Conservation (phyloP, 768 basidiomycete genomes). For the Candolleomyces eurysporus region DNA sequence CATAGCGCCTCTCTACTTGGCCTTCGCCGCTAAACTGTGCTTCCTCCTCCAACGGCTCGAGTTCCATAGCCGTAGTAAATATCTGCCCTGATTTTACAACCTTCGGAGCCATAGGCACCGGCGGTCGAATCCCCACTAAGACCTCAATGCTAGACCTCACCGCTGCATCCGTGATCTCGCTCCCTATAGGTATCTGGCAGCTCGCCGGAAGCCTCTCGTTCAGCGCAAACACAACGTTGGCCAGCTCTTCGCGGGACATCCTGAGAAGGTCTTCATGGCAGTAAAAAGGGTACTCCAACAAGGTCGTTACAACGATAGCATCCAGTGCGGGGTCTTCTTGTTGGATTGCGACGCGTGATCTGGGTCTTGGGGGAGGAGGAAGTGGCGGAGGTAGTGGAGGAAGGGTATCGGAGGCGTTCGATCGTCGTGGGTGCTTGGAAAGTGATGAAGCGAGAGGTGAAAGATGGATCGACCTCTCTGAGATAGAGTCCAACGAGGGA, state of each 20-base stretch:
- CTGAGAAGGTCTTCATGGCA: constrained; percentile 71
- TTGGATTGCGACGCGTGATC: constrained; percentile 54
- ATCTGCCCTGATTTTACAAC: constrained; percentile 17
- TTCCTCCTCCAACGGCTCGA: constrained; percentile 2
- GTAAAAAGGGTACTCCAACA: constrained; percentile 61
- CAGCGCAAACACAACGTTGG: constrained; percentile 49
- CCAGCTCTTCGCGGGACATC: constrained; percentile 56
- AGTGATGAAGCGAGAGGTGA: neutral
- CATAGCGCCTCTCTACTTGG: neutral
- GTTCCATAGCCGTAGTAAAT: constrained; percentile 5
- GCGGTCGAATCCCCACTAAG: constrained; percentile 53
- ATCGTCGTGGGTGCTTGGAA: no score
- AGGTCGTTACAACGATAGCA: constrained; percentile 61
- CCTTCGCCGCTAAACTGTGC: neutral
- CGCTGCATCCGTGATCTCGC: constrained; percentile 27
- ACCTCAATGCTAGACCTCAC: constrained; percentile 59
- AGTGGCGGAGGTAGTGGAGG: neutral
- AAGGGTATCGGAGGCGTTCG: neutral
- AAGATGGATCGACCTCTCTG: no score
- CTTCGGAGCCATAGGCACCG: constrained; percentile 37
- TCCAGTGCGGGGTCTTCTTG: constrained; percentile 52
- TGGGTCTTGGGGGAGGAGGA: neutral
- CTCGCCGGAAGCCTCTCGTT: constrained; percentile 56
- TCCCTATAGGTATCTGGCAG: constrained; percentile 44
- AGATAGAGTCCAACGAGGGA: constrained; percentile 4